Base-by-base conservation (phyloP, 495 filamentous ascomycete species). In the Echria macrotheca region DNA sequence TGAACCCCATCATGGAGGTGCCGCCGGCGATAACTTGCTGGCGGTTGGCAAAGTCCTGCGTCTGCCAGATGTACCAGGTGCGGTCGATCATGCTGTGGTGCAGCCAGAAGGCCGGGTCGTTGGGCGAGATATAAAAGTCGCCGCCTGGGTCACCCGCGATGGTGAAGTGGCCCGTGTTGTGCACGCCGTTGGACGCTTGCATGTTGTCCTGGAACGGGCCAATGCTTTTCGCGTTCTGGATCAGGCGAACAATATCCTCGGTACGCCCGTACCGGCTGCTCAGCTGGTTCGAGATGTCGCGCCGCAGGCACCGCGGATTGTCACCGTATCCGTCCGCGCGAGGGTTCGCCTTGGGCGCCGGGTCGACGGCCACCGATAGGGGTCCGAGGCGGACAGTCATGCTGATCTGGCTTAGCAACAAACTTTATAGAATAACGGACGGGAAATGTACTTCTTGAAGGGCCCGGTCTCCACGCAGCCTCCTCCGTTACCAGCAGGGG, bases 1-100 rank as follows among this genome's bases (percentile, higher is more conserved):
- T 65, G 38, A 64, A 56, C 5, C 55, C 52, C 52, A 66, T 60
- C 67, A 71, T 72, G 8, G 52, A 59, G 21, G 59, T 69, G n/a
- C 64, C 61, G 1, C 71, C 69, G 1, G 62, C 54, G 37, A 73
- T 68, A 11, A 66, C 57, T 36, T 52, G 31, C 49, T 55, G 49
- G 19, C 70, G 44, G 10, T 57, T 66, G 28, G 55, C 41, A 8
- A 67, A 54, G 50, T 73, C 63, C 50, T 72, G 63, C 15, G 42
- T 52, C 57, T 88, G 83, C 85, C 85, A 88, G 33, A 84, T 80
- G 66, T 75, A 76, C 76, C 77, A 88, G 6, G 76, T 58, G 6
- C 81, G 77, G 61, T 88, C 85, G 43, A 89, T 75, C 75, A 78
- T 78, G 26, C 67, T 73, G 59, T 87, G 84, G 60, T 87, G 83